Evolutionary conservation across 2,329 filamentous ascomycete genomes (phyloP), one percentile per base, ranked within the genome.

Genomic region (Juglanconis oblonga): DNA sequence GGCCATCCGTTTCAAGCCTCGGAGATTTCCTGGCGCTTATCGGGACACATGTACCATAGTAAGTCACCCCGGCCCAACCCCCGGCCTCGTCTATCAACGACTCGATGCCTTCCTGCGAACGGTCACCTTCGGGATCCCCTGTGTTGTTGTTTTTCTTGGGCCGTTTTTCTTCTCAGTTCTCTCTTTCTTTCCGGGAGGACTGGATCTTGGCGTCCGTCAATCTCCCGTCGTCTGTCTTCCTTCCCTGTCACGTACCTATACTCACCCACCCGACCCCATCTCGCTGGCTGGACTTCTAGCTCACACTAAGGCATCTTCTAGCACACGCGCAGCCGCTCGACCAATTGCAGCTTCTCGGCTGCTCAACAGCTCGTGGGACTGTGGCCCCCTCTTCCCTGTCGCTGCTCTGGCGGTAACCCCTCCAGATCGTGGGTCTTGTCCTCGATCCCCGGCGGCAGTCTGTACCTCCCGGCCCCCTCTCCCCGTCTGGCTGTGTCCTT

Each of bases 221-320:
- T 17, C 9, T 40, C 9, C 29, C 33, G 32, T 33, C 35, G 51
- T 13, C 51, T 53, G 36, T 32, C 50, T 11, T 45, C 11, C 17
- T 5, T 29, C 38, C 33, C 33, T 51, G 29, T 14, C 48, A 32
- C 32, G 8, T 51, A 11, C 48, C n/a, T n/a, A n/a, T 51, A 5
- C 32, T 32, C 13, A 29, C 35, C 33, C 53, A 47, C 40, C 13
- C 17, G 29, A 36, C 36, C 32, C 53, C 35, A 40, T 36, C 55
- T 61, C 38, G 47, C 55, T 58, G 59, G 61, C 61, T 63, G 61
- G 42, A 61, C 58, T 44, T 62, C 44, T 42, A 59, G 58, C 62
- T 58, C 50, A 58, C 62, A 62, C 62, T 63, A 63, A 63, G 61
- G 62, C 62, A 61, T 57, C 62, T 48, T 53, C 40, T 48, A 62